Base-by-base conservation (phyloP, 768 basidiomycete genomes). In the Leucocoprinus birnbaumii region DNA sequence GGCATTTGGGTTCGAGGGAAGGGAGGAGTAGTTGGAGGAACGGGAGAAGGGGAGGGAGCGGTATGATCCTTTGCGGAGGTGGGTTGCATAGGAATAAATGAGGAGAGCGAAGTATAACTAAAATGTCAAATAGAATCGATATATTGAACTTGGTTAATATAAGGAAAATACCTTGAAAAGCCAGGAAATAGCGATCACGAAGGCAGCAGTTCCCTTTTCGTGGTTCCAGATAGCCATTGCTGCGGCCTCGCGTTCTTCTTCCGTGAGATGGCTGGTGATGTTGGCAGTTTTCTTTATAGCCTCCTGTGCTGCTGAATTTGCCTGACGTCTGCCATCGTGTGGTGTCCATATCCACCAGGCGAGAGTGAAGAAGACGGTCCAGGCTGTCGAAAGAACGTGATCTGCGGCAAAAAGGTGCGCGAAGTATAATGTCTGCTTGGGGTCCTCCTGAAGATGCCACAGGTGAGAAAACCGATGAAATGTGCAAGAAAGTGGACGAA, bases 31-130 rank as follows among this genome's bases (percentile, higher is more conserved):
- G 53, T 71, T 65, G 55, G 70, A 69, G 53, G 77, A 69, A 48
- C 80, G 80, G 16, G 76, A 74, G 49, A 77, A 73, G 11, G 90
- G 86, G 42, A 99, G 84, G 13, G 86, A 75, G 59, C 90, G 89
- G 66, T 95, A 98, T 21, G 91, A 89, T 44, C 94, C 91, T 63
- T 88, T 88, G 43, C 94, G 90, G 51, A 98, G 86, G 68, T 98
- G 97, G 2, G 83, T 76, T 2, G 94, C 94, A 68, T 91, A 98
- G 13, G 96, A 98, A 71, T 98, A 99, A 26, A 98, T 73, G 53
- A 94, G 71, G 40, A 89, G 72, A 42, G 89, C 87, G 69, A 99
- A 94, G 75, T 97, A 99, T 53, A 96, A 77, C 96, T 98, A n/a
- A 55, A n/a, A 41, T 46, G 3, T 46, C 25, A 6, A 25, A 4